phyloP scores from a whole-genome alignment of 2,329 filamentous ascomycete species.

The Cadophora sp. region DNA sequence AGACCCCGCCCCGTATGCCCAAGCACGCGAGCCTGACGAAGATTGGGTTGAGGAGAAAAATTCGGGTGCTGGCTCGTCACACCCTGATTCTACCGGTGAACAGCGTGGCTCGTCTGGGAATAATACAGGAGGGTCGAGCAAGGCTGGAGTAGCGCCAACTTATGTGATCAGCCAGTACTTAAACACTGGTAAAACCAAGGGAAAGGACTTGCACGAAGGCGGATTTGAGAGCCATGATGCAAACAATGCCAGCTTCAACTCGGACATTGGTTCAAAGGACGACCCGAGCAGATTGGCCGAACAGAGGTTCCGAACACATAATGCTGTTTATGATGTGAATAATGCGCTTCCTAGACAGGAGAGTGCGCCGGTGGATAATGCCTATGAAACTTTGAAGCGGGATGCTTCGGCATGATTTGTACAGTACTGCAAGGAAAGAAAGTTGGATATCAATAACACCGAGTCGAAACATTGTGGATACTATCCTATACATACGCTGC shows the following conservation, averaged over 20 bases:
- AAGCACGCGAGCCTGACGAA: constrained; percentile 33
- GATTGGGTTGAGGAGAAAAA: constrained; percentile 38
- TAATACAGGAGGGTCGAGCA: constrained; percentile 23
- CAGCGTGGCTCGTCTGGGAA: constrained; percentile 27
- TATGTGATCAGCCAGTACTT: constrained; percentile 40
- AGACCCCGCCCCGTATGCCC: constrained; percentile 46
- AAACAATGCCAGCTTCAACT: constrained; percentile 43
- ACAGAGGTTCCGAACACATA: constrained; percentile 46
- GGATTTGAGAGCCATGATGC: constrained; percentile 37
- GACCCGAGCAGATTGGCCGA: constrained; percentile 57
- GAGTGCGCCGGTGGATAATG: constrained; percentile 31
- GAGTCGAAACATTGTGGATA: constrained; percentile 10
- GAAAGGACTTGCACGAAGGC: constrained; percentile 42
- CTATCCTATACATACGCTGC: constrained; percentile 20
- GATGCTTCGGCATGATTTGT: constrained; percentile 33
- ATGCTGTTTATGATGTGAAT: constrained; percentile 33
- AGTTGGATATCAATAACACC: background rate
- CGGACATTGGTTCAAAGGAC: constrained; percentile 54
- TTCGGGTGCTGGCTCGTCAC: constrained; percentile 25
- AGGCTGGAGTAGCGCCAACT: constrained; percentile 35
- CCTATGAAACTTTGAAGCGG: constrained; percentile 32
- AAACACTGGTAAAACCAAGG: constrained; percentile 36
- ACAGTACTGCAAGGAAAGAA: background rate
- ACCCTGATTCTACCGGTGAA: constrained; percentile 30
- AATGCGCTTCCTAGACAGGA: constrained; percentile 36